A percentile compares a stretch with the other conserved stretches of the same genome.
phyloP scores from a whole-genome alignment of 257 asterid genomes.

The Galeopsis tetrahit region DNA sequence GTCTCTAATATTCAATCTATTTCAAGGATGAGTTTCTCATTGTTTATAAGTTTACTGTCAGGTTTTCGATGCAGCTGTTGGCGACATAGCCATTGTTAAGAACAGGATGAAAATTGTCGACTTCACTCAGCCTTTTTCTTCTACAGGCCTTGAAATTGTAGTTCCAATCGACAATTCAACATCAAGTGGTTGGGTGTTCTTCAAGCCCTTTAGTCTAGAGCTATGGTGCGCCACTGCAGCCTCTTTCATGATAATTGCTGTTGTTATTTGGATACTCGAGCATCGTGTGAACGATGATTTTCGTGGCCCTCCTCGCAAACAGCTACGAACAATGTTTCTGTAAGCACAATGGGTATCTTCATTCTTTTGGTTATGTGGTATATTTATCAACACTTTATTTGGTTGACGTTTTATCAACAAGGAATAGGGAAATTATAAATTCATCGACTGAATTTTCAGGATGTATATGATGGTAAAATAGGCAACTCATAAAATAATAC shows the following conservation, averaged over 20 bases:
- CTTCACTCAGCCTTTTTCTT: slow-evolving; percentile 67
- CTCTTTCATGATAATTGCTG: slow-evolving; percentile 58
- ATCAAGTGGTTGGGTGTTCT: slow-evolving; percentile 70
- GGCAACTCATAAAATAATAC: too few relatives aligned
- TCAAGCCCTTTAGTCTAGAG: slow-evolving; percentile 57
- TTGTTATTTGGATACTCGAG: slow-evolving; percentile 70
- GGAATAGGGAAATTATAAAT: too few relatives aligned
- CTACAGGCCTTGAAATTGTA: slow-evolving; percentile 68
- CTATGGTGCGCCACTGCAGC: slow-evolving; percentile 64
- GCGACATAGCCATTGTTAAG: slow-evolving; percentile 70
- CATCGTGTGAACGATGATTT: slow-evolving; percentile 71
- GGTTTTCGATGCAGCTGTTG: slow-evolving; percentile 67
- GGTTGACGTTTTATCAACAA: too few relatives aligned
- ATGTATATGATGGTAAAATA: too few relatives aligned
- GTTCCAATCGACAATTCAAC: slow-evolving; percentile 53
- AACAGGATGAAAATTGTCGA: slow-evolving; percentile 59
- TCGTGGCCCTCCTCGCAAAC: slow-evolving; percentile 74
- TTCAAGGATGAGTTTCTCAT: slow-evolving; percentile 10
- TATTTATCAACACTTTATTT: too few relatives aligned
- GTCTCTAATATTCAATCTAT: background rate
- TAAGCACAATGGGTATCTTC: slow-evolving; percentile 33
- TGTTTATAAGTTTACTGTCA: slow-evolving; percentile 17
- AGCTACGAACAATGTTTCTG: slow-evolving; percentile 64
- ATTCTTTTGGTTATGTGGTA: too few relatives aligned
- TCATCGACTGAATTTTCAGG: too few relatives aligned